Percentiles rank a stretch among this genome's conserved stretches.
Evolutionary conservation across 768 basidiomycete species (phyloP).

Genomic region (Baorangia bicolor): DNA sequence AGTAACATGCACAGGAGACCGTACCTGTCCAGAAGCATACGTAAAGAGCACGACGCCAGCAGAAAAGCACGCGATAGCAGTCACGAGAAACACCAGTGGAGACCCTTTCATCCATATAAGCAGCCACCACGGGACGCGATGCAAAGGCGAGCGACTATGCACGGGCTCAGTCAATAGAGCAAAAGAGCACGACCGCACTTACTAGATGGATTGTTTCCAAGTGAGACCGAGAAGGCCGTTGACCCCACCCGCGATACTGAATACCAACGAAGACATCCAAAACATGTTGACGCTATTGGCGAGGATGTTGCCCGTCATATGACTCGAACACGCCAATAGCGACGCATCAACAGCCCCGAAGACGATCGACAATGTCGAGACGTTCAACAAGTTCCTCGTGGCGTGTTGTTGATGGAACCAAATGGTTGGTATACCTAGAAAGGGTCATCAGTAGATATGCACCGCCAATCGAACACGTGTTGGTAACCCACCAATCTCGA

Average conservation of each 20-base stretch:
- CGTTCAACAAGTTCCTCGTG: constrained; percentile 44
- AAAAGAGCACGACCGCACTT: constrained; percentile 14
- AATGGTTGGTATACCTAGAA: constrained; percentile 49
- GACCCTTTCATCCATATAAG: constrained; percentile 82
- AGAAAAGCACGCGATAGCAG: constrained; percentile 80
- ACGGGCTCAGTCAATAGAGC: not conserved
- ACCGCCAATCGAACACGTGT: not conserved
- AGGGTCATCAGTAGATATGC: not conserved
- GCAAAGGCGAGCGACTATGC: constrained; percentile 45
- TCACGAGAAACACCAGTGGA: constrained; percentile 77
- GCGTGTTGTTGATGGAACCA: constrained; percentile 53
- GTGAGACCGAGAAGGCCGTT: constrained; percentile 51
- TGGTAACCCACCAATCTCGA: constrained; percentile 45
- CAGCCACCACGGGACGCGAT: constrained; percentile 56
- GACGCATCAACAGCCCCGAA: constrained; percentile 52
- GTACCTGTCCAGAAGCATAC: constrained; percentile 68
- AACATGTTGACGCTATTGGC: constrained; percentile 46
- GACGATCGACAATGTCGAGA: constrained; percentile 55
- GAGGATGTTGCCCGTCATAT: constrained; percentile 29
- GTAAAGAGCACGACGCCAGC: constrained; percentile 74
- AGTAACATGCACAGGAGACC: constrained; percentile 1
- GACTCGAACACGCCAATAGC: constrained; percentile 44
- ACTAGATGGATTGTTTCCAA: constrained; percentile 58
- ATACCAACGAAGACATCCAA: constrained; percentile 54
- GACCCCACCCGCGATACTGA: constrained; percentile 52